These are phyloP conservation scores for Taxawa tesnikishii DNA, from an alignment of 2,329 filamentous ascomycete species.

Conservation along the genomic window DNA sequence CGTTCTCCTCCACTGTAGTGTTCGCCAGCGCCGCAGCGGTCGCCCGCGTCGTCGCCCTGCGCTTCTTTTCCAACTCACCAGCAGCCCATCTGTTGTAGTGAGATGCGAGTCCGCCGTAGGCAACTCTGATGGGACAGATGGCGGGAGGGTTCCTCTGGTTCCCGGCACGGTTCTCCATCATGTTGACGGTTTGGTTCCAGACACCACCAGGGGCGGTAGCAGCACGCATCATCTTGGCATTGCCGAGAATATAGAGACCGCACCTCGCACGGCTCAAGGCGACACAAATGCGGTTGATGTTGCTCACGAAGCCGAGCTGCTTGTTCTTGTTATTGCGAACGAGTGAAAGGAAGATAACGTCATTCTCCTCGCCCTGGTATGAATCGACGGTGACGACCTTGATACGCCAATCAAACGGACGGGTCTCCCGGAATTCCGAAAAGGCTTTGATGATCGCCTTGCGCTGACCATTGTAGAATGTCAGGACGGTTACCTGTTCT, in stretches of 20 bases:
- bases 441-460: conserved; percentile 39
- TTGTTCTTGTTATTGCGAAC: conserved; percentile 53
- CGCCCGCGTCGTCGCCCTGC: too few relatives aligned
- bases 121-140: too few relatives aligned
- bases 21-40: too few relatives aligned
- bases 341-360: conserved; percentile 67
- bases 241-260: conserved; percentile 79
- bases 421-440: too few relatives aligned
- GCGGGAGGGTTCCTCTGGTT: too few relatives aligned
- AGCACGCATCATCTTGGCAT: conserved; percentile 48
- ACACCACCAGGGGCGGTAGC: too few relatives aligned
- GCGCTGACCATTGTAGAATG: conserved; percentile 79
- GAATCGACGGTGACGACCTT: conserved; percentile 71
- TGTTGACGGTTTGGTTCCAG: too few relatives aligned
- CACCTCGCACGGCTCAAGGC: conserved; percentile 58
- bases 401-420: conserved; percentile 18
- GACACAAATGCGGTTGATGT: conserved; percentile 51
- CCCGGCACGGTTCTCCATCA: too few relatives aligned
- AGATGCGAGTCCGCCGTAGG: too few relatives aligned
- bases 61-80: too few relatives aligned
- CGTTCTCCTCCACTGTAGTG: too few relatives aligned
- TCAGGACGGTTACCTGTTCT: conserved; percentile 62
- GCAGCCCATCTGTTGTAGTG: too few relatives aligned
- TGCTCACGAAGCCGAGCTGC: conserved; percentile 61
- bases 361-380: conserved; percentile 86